These are phyloP conservation scores for Globisporangium cederbergense DNA, from an alignment of 352 stramenopile genomes.

Conservation along the genomic window DNA sequence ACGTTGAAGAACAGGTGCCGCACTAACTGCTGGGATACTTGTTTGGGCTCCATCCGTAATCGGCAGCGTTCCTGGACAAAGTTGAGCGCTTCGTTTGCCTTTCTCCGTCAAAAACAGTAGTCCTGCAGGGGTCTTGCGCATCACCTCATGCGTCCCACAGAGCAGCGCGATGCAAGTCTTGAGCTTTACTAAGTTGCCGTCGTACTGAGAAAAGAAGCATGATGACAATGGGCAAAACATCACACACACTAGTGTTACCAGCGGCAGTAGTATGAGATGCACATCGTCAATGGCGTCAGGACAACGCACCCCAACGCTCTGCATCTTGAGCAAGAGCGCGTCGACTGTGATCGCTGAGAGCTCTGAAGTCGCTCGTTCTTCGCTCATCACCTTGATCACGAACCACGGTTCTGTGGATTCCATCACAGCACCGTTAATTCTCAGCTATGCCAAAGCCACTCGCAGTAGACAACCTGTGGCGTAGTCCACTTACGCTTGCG, in stretches of 20 bases:
- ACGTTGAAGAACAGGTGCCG: neutral
- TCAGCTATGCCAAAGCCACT: neutral
- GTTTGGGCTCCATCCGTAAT: neutral
- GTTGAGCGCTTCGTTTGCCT: slow-evolving; percentile 38
- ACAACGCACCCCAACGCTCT: slow-evolving; percentile 38
- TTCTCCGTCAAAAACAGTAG: slow-evolving; percentile 56
- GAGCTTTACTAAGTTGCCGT: slow-evolving; percentile 44
- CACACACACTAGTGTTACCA: neutral
- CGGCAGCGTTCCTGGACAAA: slow-evolving; percentile 38
- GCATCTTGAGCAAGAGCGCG: slow-evolving; percentile 47
- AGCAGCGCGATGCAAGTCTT: slow-evolving; percentile 54
- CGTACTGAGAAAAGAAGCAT: slow-evolving; percentile 36
- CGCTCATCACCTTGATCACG: slow-evolving; percentile 51
- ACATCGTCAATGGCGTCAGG: neutral
- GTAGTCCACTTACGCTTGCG: slow-evolving; percentile 47
- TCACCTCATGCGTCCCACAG: slow-evolving; percentile 54
- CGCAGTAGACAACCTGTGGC: neutral
- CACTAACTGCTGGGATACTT: neutral
- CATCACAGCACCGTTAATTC: neutral
- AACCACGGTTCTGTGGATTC: slow-evolving; percentile 68
- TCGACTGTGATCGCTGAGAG: slow-evolving; percentile 33
- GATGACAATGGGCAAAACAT: neutral
- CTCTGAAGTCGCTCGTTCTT: slow-evolving; percentile 33
- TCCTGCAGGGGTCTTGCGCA: slow-evolving; percentile 37
- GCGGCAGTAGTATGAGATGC: too few species aligned